phyloP scores from a whole-genome alignment of 1,284 basidiomycete genomes.

The Pseudozyma pruni region DNA sequence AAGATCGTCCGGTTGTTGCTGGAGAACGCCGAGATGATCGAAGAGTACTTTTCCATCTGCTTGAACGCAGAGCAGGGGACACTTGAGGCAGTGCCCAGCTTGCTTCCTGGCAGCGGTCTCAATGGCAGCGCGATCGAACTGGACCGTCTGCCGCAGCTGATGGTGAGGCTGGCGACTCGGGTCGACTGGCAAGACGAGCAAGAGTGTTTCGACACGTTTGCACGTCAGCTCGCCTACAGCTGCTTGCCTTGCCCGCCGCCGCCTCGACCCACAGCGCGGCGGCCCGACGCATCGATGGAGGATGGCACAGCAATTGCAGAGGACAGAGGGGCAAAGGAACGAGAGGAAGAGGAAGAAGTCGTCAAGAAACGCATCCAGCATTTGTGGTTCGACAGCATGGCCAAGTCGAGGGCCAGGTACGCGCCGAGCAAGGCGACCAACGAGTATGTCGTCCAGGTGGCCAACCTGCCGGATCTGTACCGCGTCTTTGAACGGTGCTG shows the following conservation, averaged over 20 bases:
- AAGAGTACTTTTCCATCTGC: constrained; percentile 86
- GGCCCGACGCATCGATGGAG: background rate
- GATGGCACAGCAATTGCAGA: background rate
- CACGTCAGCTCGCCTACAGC: constrained; percentile 78
- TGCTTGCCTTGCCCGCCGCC: constrained; percentile 69
- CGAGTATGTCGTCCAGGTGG: constrained; percentile 53
- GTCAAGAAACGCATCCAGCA: constrained; percentile 30
- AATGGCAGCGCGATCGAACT: constrained; percentile 79
- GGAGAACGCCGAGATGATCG: constrained; percentile 81
- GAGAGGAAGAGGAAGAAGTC: constrained; percentile 14
- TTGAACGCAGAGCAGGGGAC: constrained; percentile 73
- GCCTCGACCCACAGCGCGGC: background rate
- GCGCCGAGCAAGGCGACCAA: constrained; percentile 30
- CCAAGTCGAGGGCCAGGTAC: constrained; percentile 33
- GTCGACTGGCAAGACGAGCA: constrained; percentile 88
- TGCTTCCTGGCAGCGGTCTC: constrained; percentile 76
- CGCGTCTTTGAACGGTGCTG: constrained; percentile 67
- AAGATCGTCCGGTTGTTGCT: constrained; percentile 65
- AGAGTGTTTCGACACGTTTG: constrained; percentile 84
- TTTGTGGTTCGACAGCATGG: constrained; percentile 60
- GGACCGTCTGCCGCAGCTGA: constrained; percentile 68
- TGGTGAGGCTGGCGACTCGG: constrained; percentile 70
- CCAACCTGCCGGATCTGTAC: constrained; percentile 63
- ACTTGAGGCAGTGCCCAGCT: constrained; percentile 80
- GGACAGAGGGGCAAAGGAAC: constrained; percentile 5